Evolutionary conservation across 345 rosid genomes (phyloP).

Genomic region (Euphorbia tirucalli): DNA sequence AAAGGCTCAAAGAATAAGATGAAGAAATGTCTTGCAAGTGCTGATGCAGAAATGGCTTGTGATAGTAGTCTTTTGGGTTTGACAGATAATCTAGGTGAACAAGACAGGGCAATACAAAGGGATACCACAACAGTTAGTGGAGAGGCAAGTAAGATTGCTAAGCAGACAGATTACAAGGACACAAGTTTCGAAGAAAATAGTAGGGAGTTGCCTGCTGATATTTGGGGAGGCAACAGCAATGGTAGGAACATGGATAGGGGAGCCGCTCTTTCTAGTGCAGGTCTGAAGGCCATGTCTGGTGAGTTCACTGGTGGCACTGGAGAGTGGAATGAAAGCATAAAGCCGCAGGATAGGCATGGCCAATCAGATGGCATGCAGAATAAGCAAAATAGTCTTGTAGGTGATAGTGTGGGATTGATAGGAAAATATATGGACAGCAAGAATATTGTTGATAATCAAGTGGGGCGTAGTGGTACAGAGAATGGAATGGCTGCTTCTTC

Average conservation of each 20-base stretch:
- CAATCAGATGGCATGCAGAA: too few species aligned
- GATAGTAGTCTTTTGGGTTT: too few species aligned
- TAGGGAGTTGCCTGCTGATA: too few species aligned
- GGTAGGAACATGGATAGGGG: too few species aligned
- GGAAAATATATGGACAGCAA: neutral
- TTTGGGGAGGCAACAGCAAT: too few species aligned
- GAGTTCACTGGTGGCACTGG: too few species aligned
- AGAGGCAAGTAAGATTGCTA: neutral
- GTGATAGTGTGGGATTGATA: neutral
- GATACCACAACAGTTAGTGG: neutral
- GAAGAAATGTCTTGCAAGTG: constrained; percentile 4
- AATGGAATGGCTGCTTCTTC: neutral
- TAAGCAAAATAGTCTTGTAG: constrained; percentile 22
- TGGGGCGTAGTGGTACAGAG: neutral
- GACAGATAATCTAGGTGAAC: neutral
- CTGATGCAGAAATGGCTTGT: neutral
- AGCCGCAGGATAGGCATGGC: too few species aligned
- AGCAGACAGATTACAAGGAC: neutral
- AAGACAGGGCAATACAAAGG: neutral
- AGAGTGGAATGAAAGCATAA: too few species aligned
- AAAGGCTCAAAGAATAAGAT: constrained; percentile 22
- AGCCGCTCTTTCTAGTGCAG: too few species aligned
- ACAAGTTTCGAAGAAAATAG: too few species aligned
- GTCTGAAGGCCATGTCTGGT: too few species aligned
- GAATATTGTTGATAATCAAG: neutral